Evolutionary conservation across 1,284 basidiomycete genomes (phyloP).

Genomic region (Porodaedalea pini): DNA sequence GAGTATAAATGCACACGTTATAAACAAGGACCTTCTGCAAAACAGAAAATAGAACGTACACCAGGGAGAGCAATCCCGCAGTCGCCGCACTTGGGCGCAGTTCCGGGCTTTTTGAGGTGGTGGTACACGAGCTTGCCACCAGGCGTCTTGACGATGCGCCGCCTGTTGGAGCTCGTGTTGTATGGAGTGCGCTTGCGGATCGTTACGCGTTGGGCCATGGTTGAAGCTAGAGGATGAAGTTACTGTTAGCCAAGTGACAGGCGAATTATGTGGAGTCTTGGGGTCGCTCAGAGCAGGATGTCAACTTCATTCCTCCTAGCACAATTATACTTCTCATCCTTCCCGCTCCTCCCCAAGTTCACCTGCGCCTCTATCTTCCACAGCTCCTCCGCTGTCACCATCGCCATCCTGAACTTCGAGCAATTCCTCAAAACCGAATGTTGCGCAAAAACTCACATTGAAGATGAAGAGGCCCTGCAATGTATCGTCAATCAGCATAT

Average conservation of each 20-base stretch:
- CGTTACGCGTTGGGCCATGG: constrained; percentile 98
- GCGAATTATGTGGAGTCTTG: neutral
- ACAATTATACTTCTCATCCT: too few species aligned
- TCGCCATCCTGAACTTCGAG: neutral
- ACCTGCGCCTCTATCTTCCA: neutral
- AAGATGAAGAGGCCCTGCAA: constrained; percentile 3
- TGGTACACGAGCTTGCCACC: constrained; percentile 91
- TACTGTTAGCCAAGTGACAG: neutral
- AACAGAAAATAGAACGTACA: constrained; percentile 54
- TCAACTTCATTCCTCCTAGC: neutral
- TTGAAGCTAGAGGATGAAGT: constrained; percentile 23
- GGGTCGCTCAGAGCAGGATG: neutral
- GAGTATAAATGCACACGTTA: too few species aligned
- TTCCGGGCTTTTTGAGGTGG: constrained; percentile 82
- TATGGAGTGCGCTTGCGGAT: constrained; percentile 98
- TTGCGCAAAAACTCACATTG: constrained; percentile 9
- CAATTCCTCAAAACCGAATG: neutral
- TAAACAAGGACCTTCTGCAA: neutral
- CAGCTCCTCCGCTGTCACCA: neutral
- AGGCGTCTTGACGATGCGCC: constrained; percentile 96
- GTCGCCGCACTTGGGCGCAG: constrained; percentile 96
- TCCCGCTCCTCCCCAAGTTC: neutral
- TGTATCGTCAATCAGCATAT: neutral
- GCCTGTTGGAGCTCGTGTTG: constrained; percentile 97
- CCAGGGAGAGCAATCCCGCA: constrained; percentile 89